phyloP scores from a whole-genome alignment of 176 grass and related monocot species.

The Saccharum officinarum region DNA sequence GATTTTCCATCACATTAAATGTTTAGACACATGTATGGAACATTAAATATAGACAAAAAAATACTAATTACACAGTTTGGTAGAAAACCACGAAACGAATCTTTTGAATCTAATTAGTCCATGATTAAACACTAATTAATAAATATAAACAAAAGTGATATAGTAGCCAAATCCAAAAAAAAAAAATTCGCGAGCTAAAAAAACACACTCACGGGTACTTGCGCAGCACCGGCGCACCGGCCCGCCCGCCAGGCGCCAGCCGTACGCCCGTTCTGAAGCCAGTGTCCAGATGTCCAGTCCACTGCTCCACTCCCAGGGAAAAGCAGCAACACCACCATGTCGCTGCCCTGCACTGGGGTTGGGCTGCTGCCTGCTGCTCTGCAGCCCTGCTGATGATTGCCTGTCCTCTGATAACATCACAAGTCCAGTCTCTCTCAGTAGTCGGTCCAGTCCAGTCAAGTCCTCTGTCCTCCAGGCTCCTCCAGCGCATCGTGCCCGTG shows the following conservation, averaged over 20 bases:
- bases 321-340: background rate
- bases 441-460: slow-evolving; percentile 9
- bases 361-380: background rate
- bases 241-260: background rate
- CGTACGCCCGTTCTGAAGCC: background rate
- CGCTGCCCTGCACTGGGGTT: too few relatives aligned
- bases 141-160: too few relatives aligned
- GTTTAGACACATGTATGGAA: too few relatives aligned
- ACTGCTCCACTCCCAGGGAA: background rate
- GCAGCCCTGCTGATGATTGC: slow-evolving; percentile 24
- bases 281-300: background rate
- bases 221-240: background rate
- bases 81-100: too few relatives aligned
- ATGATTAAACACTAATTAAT: too few relatives aligned
- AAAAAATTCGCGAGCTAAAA: too few relatives aligned
- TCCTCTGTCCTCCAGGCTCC: background rate
- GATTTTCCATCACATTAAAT: too few relatives aligned
- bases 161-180: too few relatives aligned
- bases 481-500: background rate
- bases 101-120: too few relatives aligned
- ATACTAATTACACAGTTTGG: too few relatives aligned
- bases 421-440: background rate
- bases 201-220: slow-evolving; percentile 28
- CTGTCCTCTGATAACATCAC: slow-evolving; percentile 30
- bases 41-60: too few relatives aligned